Percentiles rank a stretch among this genome's conserved stretches.
Evolutionary conservation across 2,329 filamentous ascomycete genomes (phyloP).

Genomic region (Cladosporium phlei): DNA sequence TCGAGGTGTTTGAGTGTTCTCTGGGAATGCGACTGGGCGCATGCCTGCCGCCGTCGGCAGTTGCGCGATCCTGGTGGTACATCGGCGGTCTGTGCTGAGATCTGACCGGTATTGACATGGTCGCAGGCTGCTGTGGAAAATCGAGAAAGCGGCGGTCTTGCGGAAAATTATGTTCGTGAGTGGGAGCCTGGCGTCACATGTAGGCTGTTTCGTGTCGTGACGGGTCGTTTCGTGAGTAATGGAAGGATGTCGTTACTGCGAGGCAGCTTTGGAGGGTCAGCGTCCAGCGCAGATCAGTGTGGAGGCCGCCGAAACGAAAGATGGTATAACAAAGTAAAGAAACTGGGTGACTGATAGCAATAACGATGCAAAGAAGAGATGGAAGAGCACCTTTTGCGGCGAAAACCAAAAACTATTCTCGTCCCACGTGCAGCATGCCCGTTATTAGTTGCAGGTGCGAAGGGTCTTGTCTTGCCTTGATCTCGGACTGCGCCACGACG

Average conservation of each 20-base stretch:
- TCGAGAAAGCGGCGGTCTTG: no score
- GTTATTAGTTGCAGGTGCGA: conserved; percentile 9
- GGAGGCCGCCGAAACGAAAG: no score
- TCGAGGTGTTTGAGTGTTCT: conserved; percentile 15
- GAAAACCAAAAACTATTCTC: conserved; percentile 7
- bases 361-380: background rate
- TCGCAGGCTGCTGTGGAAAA: background rate
- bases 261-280: conserved; percentile 16
- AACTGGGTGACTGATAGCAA: background rate
- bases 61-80: conserved; percentile 5
- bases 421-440: conserved; percentile 7
- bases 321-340: no score
- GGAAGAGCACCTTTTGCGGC: conserved; percentile 8
- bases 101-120: conserved; percentile 19
- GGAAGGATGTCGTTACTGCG: no score
- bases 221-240: no score
- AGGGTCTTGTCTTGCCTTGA: conserved; percentile 1
- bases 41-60: conserved; percentile 4
- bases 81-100: conserved; percentile 14
- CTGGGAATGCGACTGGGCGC: conserved; percentile 22
- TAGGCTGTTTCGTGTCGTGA: no score
- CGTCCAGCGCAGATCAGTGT: conserved; percentile 21
- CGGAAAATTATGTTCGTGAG: no score
- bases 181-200: no score
- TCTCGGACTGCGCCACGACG: no score